Base-by-base conservation (phyloP, 805 yeast genomes). In the Nakazawaea wyomingensis region DNA sequence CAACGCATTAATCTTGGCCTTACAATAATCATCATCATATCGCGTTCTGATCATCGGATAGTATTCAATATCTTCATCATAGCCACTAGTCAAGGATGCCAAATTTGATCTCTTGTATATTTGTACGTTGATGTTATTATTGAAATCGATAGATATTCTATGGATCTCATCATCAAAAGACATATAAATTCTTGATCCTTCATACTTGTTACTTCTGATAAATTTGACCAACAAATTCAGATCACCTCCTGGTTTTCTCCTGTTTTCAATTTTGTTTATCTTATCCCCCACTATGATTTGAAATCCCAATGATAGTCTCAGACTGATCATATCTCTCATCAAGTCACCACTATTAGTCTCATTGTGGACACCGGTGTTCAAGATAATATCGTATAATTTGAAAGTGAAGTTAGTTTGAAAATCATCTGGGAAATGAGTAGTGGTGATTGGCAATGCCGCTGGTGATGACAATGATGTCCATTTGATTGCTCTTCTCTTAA, bases 401-500 rank as follows among this genome's bases (percentile, higher is more conserved):
- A 87, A 82, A 1, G 85, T 78, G 60, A 81, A 91, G 48, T 85
- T 81, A 3, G 71, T 70, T 37, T 82, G 78, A 57, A 90, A 80
- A 45, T 86, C 89, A 4, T 69, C 67, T 0, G 98, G 97, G 53
- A 90, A 90, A 8, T 82, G 71, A 2, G 84, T 77, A 0, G 95
- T 80, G 2, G 88, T 80, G 0, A 86, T 66, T 0, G 99, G 99
- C 20, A 93, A 66, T 5, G 95, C 83, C 0, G 98, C 97, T 0
- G 99, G 99, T 0, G 96, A 79, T 11, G 89, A 82, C 41, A 95
- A 70, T 0, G 98, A 90, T 41, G 87, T 76, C 99, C 99, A 93
- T 56, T 90, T 90, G 39, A 90, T 82, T 13, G 81, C 67, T 52
- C 77, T 76, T 42, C 85, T 68, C 41, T 74, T 78, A 13, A 82